Evolutionary conservation across 163 green algal genomes (phyloP).

Genomic region (Prototheca stagnorum): DNA sequence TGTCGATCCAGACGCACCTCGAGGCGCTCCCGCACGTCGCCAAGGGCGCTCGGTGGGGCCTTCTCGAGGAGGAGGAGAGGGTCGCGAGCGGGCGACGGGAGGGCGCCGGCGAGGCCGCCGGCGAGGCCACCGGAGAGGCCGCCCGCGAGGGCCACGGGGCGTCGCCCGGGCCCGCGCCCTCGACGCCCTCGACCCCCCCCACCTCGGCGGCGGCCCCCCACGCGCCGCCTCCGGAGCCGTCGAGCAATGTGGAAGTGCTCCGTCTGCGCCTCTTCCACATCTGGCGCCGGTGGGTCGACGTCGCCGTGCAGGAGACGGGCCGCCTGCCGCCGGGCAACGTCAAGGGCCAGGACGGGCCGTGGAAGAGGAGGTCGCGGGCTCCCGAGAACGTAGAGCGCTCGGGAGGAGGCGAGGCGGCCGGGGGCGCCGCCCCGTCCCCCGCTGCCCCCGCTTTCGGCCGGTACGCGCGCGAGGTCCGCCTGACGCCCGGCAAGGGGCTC

Average conservation of each 20-base stretch:
- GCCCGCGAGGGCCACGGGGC: neutral
- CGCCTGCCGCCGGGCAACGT: conserved; percentile 60
- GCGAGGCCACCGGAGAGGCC: neutral
- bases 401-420: conserved; percentile 30
- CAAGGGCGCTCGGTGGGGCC: too few species aligned
- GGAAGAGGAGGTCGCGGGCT: too few species aligned
- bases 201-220: conserved; percentile 27
- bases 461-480: conserved; percentile 42
- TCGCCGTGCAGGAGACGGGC: conserved; percentile 41
- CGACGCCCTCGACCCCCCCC: neutral
- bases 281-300: conserved; percentile 77
- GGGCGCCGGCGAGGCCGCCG: neutral
- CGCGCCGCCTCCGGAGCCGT: conserved; percentile 52
- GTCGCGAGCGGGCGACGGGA: neutral
- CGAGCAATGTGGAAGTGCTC: conserved; percentile 36
- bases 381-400: too few species aligned
- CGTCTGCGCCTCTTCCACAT: conserved; percentile 35
- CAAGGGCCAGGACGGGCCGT: conserved; percentile 41
- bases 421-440: conserved; percentile 23
- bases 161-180: neutral
- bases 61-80: neutral
- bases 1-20: neutral
- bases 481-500: conserved; percentile 74
- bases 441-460: too few species aligned
- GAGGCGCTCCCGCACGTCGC: too few species aligned